A percentile compares a stretch with the other conserved stretches of the same genome.
Evolutionary conservation across 345 rosid genomes (phyloP).

Genomic region (Hirschfeldia incana): DNA sequence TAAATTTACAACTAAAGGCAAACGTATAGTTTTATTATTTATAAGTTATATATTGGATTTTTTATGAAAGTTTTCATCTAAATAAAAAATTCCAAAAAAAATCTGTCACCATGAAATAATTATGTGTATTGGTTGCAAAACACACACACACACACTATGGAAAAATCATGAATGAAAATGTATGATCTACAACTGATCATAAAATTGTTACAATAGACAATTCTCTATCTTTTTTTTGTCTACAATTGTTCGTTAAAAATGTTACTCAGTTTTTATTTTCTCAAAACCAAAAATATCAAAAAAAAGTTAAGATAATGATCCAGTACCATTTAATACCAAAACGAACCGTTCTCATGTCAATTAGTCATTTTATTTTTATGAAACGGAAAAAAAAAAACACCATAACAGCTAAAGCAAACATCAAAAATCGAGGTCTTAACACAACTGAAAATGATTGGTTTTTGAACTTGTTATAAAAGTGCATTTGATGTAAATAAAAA

Average conservation of each 20-base stretch:
- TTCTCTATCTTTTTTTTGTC: background rate
- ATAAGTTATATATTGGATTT: background rate
- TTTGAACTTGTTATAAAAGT: conserved; percentile 18
- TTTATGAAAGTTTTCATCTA: background rate
- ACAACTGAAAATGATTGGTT: background rate
- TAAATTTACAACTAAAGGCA: background rate
- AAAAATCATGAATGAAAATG: too few species aligned
- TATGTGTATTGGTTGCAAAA: background rate
- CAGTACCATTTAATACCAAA: background rate
- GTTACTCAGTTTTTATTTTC: background rate
- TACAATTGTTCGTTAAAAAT: background rate
- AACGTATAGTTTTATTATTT: background rate
- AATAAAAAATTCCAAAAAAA: background rate
- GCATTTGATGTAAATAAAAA: background rate
- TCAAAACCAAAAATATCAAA: background rate
- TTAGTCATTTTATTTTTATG: background rate
- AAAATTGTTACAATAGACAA: background rate
- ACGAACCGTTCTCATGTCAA: background rate
- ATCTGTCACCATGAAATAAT: background rate
- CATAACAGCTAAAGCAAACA: background rate
- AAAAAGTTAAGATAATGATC: background rate
- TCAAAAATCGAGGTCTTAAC: background rate
- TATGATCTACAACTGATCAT: too few species aligned
- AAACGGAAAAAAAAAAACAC: background rate
- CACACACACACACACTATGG: too few species aligned